Evolutionary conservation across 768 basidiomycete species (phyloP), one percentile per base, ranked within the genome.

Genomic region (Tylopilus intermedius): DNA sequence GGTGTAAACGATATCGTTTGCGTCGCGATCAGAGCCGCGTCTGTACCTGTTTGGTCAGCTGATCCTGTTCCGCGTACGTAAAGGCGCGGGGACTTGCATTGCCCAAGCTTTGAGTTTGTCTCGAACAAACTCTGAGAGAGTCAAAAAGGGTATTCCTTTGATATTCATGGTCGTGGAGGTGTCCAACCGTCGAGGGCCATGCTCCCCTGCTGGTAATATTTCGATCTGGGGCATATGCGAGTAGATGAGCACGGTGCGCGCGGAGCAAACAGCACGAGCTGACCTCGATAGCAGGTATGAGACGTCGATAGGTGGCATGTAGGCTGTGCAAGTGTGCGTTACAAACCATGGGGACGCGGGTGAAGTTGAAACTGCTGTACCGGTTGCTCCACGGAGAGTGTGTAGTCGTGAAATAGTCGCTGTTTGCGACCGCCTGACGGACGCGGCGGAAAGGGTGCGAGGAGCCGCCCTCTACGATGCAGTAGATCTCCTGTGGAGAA

Each of bases 331-430:
- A 18, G 50, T 58, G 33, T 6, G 15, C 8, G 60, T 68, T 42
- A 62, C 39, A 49, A 24, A 41, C 46, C 32, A 4, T 10, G 18
- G 50, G 7, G 35, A 43, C 29, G 21, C 30, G 33, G 8, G 53
- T 37, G 45, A 38, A 43, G 45, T 39, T 30, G 27, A 52, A 35
- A 45, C 26, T 52, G 29, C 9, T 42, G 73, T 66, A 88, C 89
- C 90, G 79, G 62, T 90, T 88, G 51, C 84, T 89, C 90, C 90
- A 91, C n/a, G 90, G 84, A 0, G 90, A 88, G 59, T 84, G 78
- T 11, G 79, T 84, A 21, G 78, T 76, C 8, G 82, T 78, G 59
- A 90, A 80, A 61, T 84, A 79, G 32, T 81, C 77, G 62, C 74
- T 83, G 27, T 79, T 80, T 29, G 81, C 70, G 49, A 88, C 65